Evolutionary conservation across 805 yeast species (phyloP).

Genomic region (Brettanomyces custersianus): DNA sequence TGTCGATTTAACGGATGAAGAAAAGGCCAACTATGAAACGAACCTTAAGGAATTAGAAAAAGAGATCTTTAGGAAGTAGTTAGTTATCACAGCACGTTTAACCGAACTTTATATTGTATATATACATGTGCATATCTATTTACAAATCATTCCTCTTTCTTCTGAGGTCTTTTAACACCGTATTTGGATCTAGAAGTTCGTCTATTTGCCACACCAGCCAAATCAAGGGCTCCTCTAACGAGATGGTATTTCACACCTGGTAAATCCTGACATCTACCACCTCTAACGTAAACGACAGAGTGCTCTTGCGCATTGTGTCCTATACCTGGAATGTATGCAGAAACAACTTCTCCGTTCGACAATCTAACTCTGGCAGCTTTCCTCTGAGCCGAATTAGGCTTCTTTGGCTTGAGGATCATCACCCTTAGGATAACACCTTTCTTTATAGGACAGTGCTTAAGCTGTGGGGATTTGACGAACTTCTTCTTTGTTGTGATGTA

Average conservation of each 20-base stretch:
- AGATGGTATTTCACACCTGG: slow-evolving; percentile 97
- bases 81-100: slow-evolving; percentile 2
- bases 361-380: slow-evolving; percentile 93
- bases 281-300: slow-evolving; percentile 89
- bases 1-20: slow-evolving; percentile 26
- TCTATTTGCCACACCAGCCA: slow-evolving; percentile 92
- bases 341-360: slow-evolving; percentile 78
- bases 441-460: slow-evolving; percentile 73
- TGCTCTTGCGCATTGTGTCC: slow-evolving; percentile 99
- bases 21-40: slow-evolving; percentile 32
- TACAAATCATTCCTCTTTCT: slow-evolving; percentile 22
- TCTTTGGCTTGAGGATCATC: slow-evolving; percentile 93
- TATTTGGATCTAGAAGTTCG: slow-evolving; percentile 84
- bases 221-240: slow-evolving; percentile 87
- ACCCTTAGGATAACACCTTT: slow-evolving; percentile 93
- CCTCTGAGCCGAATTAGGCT: slow-evolving; percentile 97
- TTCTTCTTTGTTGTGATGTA: slow-evolving; percentile 28
- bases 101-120: slow-evolving; percentile 8
- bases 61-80: slow-evolving; percentile 24
- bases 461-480: slow-evolving; percentile 66
- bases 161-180: slow-evolving; percentile 80
- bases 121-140: neutral
- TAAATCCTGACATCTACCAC: slow-evolving; percentile 97
- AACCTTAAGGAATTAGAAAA: slow-evolving; percentile 36
- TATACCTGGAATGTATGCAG: slow-evolving; percentile 96